Conservation (phyloP, 129 eudicot genomes). For the Lonicera japonica region DNA sequence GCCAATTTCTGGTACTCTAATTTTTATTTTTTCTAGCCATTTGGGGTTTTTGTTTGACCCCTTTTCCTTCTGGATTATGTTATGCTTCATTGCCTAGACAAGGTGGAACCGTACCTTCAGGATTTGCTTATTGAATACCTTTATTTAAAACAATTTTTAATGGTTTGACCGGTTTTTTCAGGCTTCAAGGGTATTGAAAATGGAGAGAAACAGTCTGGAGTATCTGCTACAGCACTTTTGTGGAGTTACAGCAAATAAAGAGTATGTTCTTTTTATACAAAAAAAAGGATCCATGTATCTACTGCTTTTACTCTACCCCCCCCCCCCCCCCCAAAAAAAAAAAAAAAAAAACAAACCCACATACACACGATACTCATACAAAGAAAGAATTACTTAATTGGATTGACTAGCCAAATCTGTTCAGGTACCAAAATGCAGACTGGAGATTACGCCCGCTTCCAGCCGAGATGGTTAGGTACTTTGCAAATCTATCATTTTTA, state of each 20-base stretch:
- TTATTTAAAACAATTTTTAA: neutral
- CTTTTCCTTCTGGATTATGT: too few relatives aligned
- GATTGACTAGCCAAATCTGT: conserved; percentile 14
- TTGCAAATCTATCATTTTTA: neutral
- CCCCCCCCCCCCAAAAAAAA: neutral
- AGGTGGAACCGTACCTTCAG: neutral
- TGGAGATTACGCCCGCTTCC: conserved; percentile 96
- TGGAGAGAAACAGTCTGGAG: conserved; percentile 86
- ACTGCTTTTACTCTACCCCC: too few relatives aligned
- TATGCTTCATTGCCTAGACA: neutral
- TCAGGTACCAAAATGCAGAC: conserved; percentile 97
- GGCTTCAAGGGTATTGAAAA: conserved; percentile 85
- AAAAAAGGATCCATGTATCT: neutral
- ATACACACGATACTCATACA: too few relatives aligned
- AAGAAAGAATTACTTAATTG: neutral
- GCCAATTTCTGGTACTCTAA: too few relatives aligned
- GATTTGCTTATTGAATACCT: neutral
- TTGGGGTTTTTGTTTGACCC: too few relatives aligned
- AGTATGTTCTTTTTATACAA: conserved; percentile 34
- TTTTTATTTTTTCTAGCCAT: too few relatives aligned
- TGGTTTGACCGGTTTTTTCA: conserved; percentile 9
- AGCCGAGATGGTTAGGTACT: conserved; percentile 69
- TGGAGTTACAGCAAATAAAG: conserved; percentile 85
- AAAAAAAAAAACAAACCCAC: neutral
- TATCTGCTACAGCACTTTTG: conserved; percentile 70